A percentile compares a stretch with the other conserved stretches of the same genome.
Evolutionary conservation across 2,329 filamentous ascomycete species (phyloP).

Genomic region (Cladosporium cucumerinum): DNA sequence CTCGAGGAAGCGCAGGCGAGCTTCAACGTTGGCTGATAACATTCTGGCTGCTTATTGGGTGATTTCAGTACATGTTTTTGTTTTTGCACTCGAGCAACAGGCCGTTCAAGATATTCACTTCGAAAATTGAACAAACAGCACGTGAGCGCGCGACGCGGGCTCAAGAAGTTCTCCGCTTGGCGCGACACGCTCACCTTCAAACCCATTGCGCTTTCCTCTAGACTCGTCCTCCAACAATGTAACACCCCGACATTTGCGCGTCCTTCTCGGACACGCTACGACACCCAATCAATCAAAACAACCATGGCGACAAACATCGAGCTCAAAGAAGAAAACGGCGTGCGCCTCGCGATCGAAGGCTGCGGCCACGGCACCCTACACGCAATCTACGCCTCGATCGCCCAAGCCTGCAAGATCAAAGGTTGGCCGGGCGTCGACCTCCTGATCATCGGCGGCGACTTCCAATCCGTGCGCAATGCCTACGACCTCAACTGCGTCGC

Average conservation of each 20-base stretch:
- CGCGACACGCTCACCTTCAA: neutral
- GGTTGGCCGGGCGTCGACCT: conserved; percentile 81
- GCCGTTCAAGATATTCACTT: conserved; percentile 1
- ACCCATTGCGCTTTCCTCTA: conserved; percentile 1
- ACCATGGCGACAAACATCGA: conserved; percentile 9
- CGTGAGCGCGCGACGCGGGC: conserved; percentile 8
- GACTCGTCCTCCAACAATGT: conserved; percentile 3
- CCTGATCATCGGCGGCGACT: conserved; percentile 93
- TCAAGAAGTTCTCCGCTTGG: conserved; percentile 8
- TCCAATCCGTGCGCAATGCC: conserved; percentile 87
- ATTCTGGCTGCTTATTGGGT: neutral
- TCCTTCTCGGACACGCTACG: neutral
- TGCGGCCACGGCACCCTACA: conserved; percentile 91
- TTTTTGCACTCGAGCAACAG: neutral
- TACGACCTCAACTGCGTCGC: conserved; percentile 85
- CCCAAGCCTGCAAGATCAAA: conserved; percentile 64
- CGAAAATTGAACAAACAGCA: conserved; percentile 1
- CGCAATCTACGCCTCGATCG: conserved; percentile 81
- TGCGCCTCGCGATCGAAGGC: conserved; percentile 81
- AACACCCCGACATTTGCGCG: neutral
- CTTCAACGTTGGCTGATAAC: neutral
- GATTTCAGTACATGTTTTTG: neutral
- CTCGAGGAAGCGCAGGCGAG: neutral
- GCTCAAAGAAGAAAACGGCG: conserved; percentile 37
- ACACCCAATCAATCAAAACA: neutral